A percentile compares a stretch with the other conserved stretches of the same genome.
Evolutionary conservation across 768 basidiomycete genomes (phyloP).

Genomic region (Xerocomus spinulosus): DNA sequence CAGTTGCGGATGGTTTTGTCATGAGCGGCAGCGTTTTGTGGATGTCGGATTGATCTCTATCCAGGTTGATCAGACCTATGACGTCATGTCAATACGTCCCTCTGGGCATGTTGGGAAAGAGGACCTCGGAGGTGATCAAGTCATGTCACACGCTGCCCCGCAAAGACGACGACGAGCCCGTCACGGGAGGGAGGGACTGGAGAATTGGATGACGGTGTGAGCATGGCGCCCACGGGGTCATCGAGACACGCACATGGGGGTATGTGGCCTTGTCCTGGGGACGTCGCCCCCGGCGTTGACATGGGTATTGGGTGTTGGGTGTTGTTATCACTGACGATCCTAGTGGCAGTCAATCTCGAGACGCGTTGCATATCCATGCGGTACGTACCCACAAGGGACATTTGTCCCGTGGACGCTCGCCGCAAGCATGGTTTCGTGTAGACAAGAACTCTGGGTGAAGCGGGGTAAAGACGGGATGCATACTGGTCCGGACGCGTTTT

Average conservation of each 20-base stretch:
- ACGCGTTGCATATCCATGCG: too few relatives aligned
- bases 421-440: too few relatives aligned
- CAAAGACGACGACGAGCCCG: background rate
- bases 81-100: background rate
- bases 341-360: background rate
- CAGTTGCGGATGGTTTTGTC: slow-evolving; percentile 4
- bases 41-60: background rate
- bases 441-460: too few relatives aligned
- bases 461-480: too few relatives aligned
- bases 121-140: background rate
- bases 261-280: background rate
- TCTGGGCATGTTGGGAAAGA: too few relatives aligned
- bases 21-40: slow-evolving; percentile 17
- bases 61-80: background rate
- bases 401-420: too few relatives aligned
- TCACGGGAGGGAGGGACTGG: background rate
- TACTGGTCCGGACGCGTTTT: too few relatives aligned
- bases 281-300: background rate
- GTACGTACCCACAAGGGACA: too few relatives aligned
- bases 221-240: background rate
- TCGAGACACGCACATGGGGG: background rate
- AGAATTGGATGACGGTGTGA: background rate
- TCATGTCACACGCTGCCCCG: background rate
- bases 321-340: background rate
- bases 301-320: background rate